phyloP scores from a whole-genome alignment of 495 filamentous ascomycete genomes.

The Penicillium pulvis region DNA sequence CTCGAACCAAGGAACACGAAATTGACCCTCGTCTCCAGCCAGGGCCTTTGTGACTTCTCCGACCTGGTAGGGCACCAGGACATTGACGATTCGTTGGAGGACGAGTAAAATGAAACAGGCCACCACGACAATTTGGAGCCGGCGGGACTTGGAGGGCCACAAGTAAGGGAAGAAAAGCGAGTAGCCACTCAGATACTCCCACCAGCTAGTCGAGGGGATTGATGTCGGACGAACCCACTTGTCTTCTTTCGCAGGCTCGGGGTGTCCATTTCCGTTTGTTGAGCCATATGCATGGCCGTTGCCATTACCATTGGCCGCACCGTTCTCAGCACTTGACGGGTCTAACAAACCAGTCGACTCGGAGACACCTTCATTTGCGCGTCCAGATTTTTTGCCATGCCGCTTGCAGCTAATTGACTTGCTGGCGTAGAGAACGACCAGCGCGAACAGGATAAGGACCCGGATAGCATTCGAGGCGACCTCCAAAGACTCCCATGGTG shows the following conservation, averaged over 20 bases:
- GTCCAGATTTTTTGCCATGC: constrained; percentile 25
- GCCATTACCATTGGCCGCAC: constrained; percentile 45
- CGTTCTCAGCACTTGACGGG: constrained; percentile 43
- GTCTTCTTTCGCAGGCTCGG: constrained; percentile 43
- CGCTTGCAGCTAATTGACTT: constrained; percentile 47
- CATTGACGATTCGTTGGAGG: constrained; percentile 72
- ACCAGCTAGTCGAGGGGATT: constrained; percentile 72
- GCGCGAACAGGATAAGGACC: constrained; percentile 56
- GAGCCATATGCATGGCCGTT: constrained; percentile 53
- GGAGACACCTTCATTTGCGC: constrained; percentile 36
- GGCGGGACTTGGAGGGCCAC: constrained; percentile 74
- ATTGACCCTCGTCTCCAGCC: constrained; percentile 48
- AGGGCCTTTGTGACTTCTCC: constrained; percentile 72
- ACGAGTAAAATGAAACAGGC: constrained; percentile 75
- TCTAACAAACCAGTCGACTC: constrained; percentile 61
- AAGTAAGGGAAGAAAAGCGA: constrained; percentile 91
- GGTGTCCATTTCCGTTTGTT: constrained; percentile 39
- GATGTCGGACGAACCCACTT: constrained; percentile 68
- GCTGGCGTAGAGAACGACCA: constrained; percentile 61
- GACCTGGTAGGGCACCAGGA: constrained; percentile 76
- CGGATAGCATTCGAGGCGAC: constrained; percentile 61
- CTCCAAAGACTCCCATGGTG: constrained; percentile 66
- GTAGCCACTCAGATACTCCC: constrained; percentile 88
- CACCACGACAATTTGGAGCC: constrained; percentile 71
- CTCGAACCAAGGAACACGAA: constrained; percentile 62